Base-by-base conservation (phyloP, 2,329 filamentous ascomycete genomes). In the Neonectria magnoliae region DNA sequence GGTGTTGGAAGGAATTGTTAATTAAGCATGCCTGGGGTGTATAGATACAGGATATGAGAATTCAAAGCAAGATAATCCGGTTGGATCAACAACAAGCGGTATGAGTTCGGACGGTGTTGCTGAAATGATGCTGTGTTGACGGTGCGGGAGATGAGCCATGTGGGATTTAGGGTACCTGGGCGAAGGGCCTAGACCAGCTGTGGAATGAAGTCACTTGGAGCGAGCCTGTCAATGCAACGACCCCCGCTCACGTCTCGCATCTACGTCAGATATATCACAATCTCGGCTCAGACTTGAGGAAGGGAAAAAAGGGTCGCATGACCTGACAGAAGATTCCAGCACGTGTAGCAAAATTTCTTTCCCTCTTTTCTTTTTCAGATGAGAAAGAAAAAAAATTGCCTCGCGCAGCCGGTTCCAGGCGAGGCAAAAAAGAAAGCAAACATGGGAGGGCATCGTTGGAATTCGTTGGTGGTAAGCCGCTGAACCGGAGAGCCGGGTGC, bases 131-230 rank as follows among this genome's bases (percentile, higher is more conserved):
- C 8, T 29, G 36, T 2, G 27, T 29, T 22, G 5, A 38, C 27
- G 29, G 60, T 59, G 53, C 20, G 42, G 53, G 58, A 58, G 51
- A 65, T 61, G 52, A 57, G 47, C 47, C 47, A 38, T 50, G 60
- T 48, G 51, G 62, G 22, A 51, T 63, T 68, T 70, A 65, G 66
- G 72, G 67, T 71, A 72, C 71, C 68, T 62, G 63, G 70, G 25
- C 31, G 9, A 60, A 56, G 63, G 52, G 56, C 56, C 54, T 53
- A 41, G 51, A 56, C 44, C 50, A 53, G 69, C 62, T 73, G 72
- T 69, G 72, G 57, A 61, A 68, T 72, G 69, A 74, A 73, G 72
- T 74, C 72, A 72, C 69, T 54, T 38, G 63, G 71, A 68, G 64
- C n/a, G n/a, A 64, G 66, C 61, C 63, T 16, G 57, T 57, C 50